Evolutionary conservation across 805 yeast genomes (phyloP).

Genomic region (Candida boidinii): DNA sequence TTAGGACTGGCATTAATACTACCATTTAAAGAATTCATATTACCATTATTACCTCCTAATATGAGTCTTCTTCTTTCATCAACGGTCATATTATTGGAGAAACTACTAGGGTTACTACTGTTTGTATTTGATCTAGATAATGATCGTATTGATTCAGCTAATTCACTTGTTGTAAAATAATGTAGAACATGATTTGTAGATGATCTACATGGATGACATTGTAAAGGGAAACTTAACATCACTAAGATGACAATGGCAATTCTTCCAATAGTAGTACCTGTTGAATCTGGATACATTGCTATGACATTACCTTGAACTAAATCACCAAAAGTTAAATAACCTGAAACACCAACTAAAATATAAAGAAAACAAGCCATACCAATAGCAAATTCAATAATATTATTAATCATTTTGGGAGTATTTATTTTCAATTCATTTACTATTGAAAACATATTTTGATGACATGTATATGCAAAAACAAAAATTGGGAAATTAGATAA

Average conservation of each 20-base stretch:
- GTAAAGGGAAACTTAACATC: conserved; percentile 78
- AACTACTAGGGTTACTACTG: neutral
- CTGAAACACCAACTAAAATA: conserved; percentile 66
- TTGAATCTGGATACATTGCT: conserved; percentile 58
- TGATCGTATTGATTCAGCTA: conserved; percentile 15
- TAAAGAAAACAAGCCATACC: conserved; percentile 55
- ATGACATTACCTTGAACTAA: conserved; percentile 73
- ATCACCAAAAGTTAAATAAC: conserved; percentile 83
- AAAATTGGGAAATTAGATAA: conserved; percentile 81
- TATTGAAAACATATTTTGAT: conserved; percentile 88
- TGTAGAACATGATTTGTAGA: conserved; percentile 67
- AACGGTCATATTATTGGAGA: conserved; percentile 5
- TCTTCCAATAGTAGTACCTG: conserved; percentile 70
- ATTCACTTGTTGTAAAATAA: conserved; percentile 28
- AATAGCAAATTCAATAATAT: conserved; percentile 45
- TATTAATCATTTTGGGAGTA: conserved; percentile 35
- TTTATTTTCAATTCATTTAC: conserved; percentile 68
- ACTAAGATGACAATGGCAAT: conserved; percentile 75
- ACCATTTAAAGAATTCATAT: too few species aligned
- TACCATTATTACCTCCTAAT: too few species aligned
- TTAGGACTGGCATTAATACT: too few species aligned
- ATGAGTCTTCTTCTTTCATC: conserved; percentile 12
- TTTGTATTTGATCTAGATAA: conserved; percentile 11
- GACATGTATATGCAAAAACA: conserved; percentile 93
- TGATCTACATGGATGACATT: conserved; percentile 84